A percentile compares a stretch with the other conserved stretches of the same genome.
phyloP scores from a whole-genome alignment of 2,329 filamentous ascomycete species.

The Talaromyces sp. region DNA sequence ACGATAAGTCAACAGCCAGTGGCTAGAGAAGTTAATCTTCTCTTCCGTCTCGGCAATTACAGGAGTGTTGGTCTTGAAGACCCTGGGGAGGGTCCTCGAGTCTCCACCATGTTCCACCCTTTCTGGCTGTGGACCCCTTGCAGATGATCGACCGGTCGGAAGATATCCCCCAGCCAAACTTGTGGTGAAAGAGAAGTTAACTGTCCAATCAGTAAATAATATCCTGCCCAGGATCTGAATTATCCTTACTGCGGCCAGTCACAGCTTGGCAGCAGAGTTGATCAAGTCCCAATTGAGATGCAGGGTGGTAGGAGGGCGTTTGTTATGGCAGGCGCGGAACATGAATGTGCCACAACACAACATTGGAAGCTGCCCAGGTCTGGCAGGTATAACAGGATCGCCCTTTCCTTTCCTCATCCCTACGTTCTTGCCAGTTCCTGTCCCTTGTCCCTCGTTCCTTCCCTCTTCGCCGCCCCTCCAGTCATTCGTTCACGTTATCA shows the following conservation, averaged over 20 bases:
- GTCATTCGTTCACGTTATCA: neutral
- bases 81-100: neutral
- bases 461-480: slow-evolving; percentile 18
- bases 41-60: too few relatives aligned
- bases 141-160: slow-evolving; percentile 10
- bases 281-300: neutral
- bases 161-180: neutral
- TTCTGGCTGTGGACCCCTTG: slow-evolving; percentile 12
- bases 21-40: too few relatives aligned
- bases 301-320: neutral
- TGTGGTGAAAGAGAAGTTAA: neutral
- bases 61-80: neutral
- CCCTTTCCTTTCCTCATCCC: slow-evolving; percentile 19
- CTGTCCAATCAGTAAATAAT: neutral
- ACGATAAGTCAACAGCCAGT: too few relatives aligned
- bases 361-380: neutral
- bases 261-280: neutral
- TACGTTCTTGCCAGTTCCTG: slow-evolving; percentile 17
- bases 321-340: neutral
- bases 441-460: slow-evolving; percentile 14
- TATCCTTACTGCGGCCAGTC: neutral
- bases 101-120: neutral
- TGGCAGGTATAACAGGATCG: slow-evolving; percentile 8
- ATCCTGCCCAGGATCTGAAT: neutral
- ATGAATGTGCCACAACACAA: too few relatives aligned